Base-by-base conservation (phyloP, 148 eudicot species). In the Vaccinium corymbosum region DNA sequence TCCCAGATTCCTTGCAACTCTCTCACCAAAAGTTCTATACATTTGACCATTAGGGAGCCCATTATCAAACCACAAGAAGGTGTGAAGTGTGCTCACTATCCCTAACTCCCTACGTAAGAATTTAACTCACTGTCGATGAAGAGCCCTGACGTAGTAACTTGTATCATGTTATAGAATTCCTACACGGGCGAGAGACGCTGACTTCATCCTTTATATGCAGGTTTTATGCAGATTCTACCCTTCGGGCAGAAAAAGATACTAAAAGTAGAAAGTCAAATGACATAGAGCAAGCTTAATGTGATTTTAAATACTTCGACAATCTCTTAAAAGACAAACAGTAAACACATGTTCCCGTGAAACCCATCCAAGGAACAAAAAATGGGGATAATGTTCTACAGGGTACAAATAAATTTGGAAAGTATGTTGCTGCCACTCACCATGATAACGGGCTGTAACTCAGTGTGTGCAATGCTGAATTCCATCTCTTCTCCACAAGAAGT, bases 401-500 rank as follows among this genome's bases (percentile, higher is more conserved):
- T 25, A 59, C 49, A 38, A 17, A 74, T 42, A 80, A n/a, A 55
- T 16, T 57, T 57, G 68, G 27, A 2, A 81, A n/a, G 61, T 46
- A 64, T 62, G 73, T 20, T 81, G 17, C 72, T 22, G 27, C 20
- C 50, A 81, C 57, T 81, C 83, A 51, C 61, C 68, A 50, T 7
- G 12, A 50, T 50, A 17, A 22, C 2, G 1, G 35, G 59, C 32
- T 70, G 82, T 20, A 62, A 49, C 20, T 25, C 46, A 76, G 48
- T 50, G 46, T 49, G 52, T 0, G 27, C 62, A 61, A 70, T 70
- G 61, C 53, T 66, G 76, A 68, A 81, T 25, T 50, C 83, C 76
- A 48, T 70, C 61, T 7, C 25, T 29, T 81, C 16, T 81, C 20
- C 38, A 48, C 29, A 75, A 20, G 59, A 62, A 61, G 3, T 49